Base-by-base conservation (phyloP, 768 basidiomycete genomes). In the Tephrocybe sp. region DNA sequence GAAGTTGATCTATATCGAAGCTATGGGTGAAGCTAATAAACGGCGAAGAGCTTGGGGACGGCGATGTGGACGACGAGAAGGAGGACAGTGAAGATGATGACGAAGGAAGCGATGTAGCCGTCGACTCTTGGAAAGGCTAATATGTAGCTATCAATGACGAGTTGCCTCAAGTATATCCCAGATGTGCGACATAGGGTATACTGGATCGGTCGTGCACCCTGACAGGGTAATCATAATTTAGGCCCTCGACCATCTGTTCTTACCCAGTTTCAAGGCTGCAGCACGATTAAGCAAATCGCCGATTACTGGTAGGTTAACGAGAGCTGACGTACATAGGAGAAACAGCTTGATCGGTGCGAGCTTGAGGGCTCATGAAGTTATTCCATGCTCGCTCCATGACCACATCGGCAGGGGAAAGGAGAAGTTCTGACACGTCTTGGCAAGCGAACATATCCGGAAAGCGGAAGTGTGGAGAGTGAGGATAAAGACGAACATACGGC, bases 351-450 rank as follows among this genome's bases (percentile, higher is more conserved):
- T 49, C 35, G 4, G 45, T 45, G 30, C 45, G 47, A 11, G 49
- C 45, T 16, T 55, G 49, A 11, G 42, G 35, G 39, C 51, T 51
- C 22, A 55, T 51, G 40, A 45, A 55, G 17, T 48, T 38, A 20
- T 55, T 34, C 54, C 54, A 55, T 6, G 32, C 19, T 32, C 43
- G 54, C 5, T 51, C 49, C 35, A 30, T 9, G 13, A 38, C 40
- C 36, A 48, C 39, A 10, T 46, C 39, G 19, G 39, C 12, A 17
- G 40, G 17, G 13, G 44, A 17, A n/a, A 2, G 31, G 22, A 36
- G 22, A 14, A 1, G 17, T 33, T 41, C 45, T 1, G 23, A 36
- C 13, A 17, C 6, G 36, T 30, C 11, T 48, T 47, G 49, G 14
- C 34, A 20, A 16, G 30, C 36, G 40, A 41, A 51, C 45, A 55